Conservation (phyloP, 306 rosid species). For the Styphnolobium japonicum region DNA sequence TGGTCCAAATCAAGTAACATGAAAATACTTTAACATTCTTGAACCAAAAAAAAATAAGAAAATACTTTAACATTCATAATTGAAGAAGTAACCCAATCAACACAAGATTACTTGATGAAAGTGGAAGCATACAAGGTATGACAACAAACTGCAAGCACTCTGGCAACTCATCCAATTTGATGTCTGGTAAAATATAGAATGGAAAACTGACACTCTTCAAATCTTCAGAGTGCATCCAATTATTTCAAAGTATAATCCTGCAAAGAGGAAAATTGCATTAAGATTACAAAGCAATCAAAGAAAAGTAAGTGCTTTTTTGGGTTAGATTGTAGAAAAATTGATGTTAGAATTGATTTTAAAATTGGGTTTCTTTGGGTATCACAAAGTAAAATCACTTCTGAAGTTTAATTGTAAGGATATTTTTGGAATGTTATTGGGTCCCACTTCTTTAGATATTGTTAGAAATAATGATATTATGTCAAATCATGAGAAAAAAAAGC, state of each 20-base stretch:
- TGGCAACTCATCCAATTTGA: constrained; percentile 34
- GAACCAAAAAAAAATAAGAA: no score
- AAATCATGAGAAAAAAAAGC: no score
- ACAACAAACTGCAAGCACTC: constrained; percentile 14
- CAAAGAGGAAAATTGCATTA: not conserved
- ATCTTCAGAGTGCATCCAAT: constrained; percentile 20
- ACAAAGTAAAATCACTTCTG: no score
- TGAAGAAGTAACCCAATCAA: not conserved
- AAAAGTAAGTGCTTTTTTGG: no score
- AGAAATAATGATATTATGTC: no score
- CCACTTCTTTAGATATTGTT: no score
- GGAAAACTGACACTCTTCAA: constrained; percentile 11
- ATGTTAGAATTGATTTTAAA: no score
- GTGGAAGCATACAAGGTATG: constrained; percentile 34
- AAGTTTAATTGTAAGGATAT: no score
- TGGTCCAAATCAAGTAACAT: not conserved
- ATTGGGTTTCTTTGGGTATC: no score
- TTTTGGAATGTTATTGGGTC: no score
- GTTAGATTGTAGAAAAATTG: no score
- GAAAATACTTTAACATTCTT: not conserved
- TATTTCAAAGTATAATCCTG: constrained; percentile 25
- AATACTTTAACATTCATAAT: not conserved
- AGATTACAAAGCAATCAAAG: constrained; percentile 10
- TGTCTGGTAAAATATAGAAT: constrained; percentile 10
- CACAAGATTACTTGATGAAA: constrained; percentile 16